phyloP scores from a whole-genome alignment of 2,329 filamentous ascomycete species.

The Exserohilum rostratum region DNA sequence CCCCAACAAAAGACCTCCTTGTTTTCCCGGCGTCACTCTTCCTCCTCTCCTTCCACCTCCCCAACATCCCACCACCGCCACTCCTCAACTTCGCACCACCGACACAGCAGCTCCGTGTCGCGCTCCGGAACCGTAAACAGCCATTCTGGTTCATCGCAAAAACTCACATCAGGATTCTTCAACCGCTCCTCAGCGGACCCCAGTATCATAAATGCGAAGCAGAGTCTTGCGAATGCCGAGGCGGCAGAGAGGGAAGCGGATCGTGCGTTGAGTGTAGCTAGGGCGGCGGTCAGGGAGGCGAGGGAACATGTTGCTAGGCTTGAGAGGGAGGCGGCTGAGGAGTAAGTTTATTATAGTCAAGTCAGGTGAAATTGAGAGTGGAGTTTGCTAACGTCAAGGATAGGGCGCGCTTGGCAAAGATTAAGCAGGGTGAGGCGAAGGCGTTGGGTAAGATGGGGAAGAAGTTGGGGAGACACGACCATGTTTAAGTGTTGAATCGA shows the following conservation, averaged over 20 bases:
- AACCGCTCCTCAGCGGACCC: constrained; percentile 62
- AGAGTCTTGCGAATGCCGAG: constrained; percentile 68
- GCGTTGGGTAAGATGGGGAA: constrained; percentile 72
- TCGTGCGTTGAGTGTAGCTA: constrained; percentile 64
- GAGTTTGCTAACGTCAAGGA: too few species aligned
- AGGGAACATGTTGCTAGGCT: constrained; percentile 67
- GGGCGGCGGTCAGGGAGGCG: constrained; percentile 65
- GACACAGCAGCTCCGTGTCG: constrained; percentile 26
- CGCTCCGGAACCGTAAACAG: constrained; percentile 17
- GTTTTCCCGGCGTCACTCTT: constrained; percentile 48
- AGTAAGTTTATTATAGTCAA: too few species aligned
- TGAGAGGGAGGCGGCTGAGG: constrained; percentile 64
- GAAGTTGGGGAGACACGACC: constrained; percentile 59
- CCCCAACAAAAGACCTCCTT: constrained; percentile 37
- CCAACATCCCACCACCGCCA: constrained; percentile 10
- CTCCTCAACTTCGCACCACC: background rate
- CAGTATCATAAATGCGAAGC: constrained; percentile 65
- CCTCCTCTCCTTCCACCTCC: constrained; percentile 22
- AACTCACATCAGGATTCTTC: constrained; percentile 48
- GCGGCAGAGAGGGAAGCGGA: constrained; percentile 69
- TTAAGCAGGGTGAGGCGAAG: constrained; percentile 70
- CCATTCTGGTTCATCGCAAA: constrained; percentile 14
- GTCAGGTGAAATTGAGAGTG: too few species aligned
- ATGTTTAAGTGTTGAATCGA: constrained; percentile 10
- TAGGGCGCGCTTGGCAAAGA: constrained; percentile 64